Base-by-base conservation (phyloP, 2,329 filamentous ascomycete genomes). In the Colletotrichum filicis region DNA sequence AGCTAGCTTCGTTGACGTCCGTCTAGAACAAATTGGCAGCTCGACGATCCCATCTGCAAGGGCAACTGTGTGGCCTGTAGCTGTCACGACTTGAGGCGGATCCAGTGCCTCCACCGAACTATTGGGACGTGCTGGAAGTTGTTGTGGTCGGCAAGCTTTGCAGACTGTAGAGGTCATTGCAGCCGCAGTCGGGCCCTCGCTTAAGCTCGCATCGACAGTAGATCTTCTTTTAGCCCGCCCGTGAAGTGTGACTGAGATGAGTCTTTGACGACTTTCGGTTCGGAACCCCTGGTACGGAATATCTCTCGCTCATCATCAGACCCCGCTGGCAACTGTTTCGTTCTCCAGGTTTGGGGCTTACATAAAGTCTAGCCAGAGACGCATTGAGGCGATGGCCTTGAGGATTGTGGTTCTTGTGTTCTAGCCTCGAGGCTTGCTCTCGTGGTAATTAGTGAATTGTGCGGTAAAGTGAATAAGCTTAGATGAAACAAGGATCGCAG, bases 21-120 rank as follows among this genome's bases (percentile, higher is more conserved):
- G 42, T 32, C 28, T 35, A 56, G 24, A 68, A 52, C 42, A 7
- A 68, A 56, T 42, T 24, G 5, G 14, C 11, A 32, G 58, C 57
- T n/a, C 57, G 58, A 42, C n/a, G 56, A 42, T 49, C 46, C 19
- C 16, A 49, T 65, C 28, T 65, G 66, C 56, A 70, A 69, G 66
- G 60, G 60, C 60, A 73, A 19, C 22, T 66, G 66, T 19, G 37
- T 42, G 37, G 37, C 37, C 37, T 42, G 37, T 42, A 42, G 37
- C 22, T 66, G 66, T 73, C 71, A 37, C 65, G 22, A 28, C 22
- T 24, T 35, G 28, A 52, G 37, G 56, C 61, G 46, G 57, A 32
- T 56, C 35, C 65, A 63, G 56, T 60, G 61, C 71, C 66, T 73
- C 71, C 66, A 73, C 61, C 71, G 67, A 73, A 71, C 71, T 35